These are phyloP conservation scores for Theobroma cacao DNA, from an alignment of 345 rosid genomes.

Conservation along the genomic window DNA sequence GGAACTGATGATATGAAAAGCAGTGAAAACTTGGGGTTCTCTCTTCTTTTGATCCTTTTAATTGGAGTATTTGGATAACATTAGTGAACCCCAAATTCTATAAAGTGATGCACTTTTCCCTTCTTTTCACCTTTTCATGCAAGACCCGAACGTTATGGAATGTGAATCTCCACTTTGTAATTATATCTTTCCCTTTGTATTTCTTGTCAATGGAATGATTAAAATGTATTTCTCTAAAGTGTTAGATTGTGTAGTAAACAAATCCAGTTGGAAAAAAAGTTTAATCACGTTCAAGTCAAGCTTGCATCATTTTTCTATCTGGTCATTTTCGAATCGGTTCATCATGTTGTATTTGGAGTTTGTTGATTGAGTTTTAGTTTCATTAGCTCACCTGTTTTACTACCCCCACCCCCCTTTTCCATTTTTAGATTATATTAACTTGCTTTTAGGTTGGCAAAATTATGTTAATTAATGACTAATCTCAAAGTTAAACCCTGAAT, in stretches of 20 bases:
- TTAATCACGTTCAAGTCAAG: not conserved
- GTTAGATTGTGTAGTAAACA: not conserved
- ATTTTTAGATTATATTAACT: no score
- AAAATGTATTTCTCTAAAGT: not conserved
- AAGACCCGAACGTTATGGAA: not conserved
- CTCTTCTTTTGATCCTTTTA: not conserved
- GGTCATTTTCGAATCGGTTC: not conserved
- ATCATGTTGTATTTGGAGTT: not conserved
- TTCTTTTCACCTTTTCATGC: not conserved
- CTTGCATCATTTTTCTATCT: not conserved
- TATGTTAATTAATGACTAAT: no score
- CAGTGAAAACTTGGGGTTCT: not conserved
- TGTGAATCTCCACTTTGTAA: not conserved
- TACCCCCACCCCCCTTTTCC: no score
- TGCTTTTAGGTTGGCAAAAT: no score
- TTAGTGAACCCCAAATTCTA: not conserved
- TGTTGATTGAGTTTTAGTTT: not conserved
- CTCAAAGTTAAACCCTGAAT: no score
- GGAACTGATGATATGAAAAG: not conserved
- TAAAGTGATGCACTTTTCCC: not conserved
- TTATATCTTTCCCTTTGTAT: not conserved
- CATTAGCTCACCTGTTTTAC: not conserved
- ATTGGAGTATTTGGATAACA: not conserved
- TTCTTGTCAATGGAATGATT: not conserved
- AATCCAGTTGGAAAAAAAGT: not conserved